phyloP scores from a whole-genome alignment of 2,329 filamentous ascomycete species.

The Alternaria arbusti region DNA sequence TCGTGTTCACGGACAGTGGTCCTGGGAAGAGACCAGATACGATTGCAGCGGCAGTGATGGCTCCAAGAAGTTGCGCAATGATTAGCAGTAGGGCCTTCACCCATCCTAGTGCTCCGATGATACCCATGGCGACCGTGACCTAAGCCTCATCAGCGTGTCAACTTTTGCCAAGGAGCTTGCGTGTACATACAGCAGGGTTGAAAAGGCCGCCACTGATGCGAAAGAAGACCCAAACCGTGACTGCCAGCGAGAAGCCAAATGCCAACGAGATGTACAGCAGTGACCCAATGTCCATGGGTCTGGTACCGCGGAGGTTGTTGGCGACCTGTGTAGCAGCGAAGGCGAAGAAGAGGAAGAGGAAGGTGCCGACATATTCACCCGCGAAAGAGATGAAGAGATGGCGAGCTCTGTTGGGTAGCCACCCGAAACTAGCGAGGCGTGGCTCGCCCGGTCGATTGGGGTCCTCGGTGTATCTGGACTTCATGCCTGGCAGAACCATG shows the following conservation, averaged over 20 bases:
- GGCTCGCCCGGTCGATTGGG: conserved; percentile 44
- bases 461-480: conserved; percentile 40
- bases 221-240: conserved; percentile 52
- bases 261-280: conserved; percentile 46
- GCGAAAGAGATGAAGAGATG: conserved; percentile 56
- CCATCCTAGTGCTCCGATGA: conserved; percentile 57
- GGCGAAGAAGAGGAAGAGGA: conserved; percentile 50
- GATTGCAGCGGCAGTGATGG: conserved; percentile 54
- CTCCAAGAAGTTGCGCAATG: conserved; percentile 54
- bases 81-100: conserved; percentile 52
- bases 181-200: conserved; percentile 47
- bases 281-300: conserved; percentile 29
- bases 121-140: conserved; percentile 56
- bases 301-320: conserved; percentile 38
- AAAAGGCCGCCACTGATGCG: conserved; percentile 49
- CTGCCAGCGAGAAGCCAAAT: conserved; percentile 47
- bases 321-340: conserved; percentile 49
- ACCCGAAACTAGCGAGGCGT: conserved; percentile 49
- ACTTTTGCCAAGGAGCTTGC: no score
- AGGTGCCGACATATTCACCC: conserved; percentile 51
- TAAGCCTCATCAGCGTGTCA: conserved; percentile 26
- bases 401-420: conserved; percentile 52
- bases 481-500: conserved; percentile 50
- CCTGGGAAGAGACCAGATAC: conserved; percentile 55
- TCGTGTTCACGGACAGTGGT: conserved; percentile 54